Base-by-base conservation (phyloP, 2,329 filamentous ascomycete species). In the Diaporthe velutina region DNA sequence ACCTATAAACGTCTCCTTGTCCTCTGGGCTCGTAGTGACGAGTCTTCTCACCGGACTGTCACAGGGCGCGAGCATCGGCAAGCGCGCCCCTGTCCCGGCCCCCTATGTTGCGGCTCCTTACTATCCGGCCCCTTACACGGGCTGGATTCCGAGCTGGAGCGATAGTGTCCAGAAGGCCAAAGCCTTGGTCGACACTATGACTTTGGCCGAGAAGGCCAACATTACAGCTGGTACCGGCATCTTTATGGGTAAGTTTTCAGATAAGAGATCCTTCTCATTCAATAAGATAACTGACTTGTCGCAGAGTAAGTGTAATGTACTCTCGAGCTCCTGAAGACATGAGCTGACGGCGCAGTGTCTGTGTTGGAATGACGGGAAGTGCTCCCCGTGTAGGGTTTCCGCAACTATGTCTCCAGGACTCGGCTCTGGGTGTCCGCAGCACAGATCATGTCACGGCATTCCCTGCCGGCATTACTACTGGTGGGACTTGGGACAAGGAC, bases 161-260 rank as follows among this genome's bases (percentile, higher is more conserved):
- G 89, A 89, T 25, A 93, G 93, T 78, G 96, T 95, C 80, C 84
- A 84, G 70, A 95, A 93, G 79, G 94, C 94, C 1, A 88, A 91
- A 74, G 83, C 86, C 4, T 82, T 96, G 19, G 94, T 96, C 22
- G 89, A 90, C 71, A 89, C 91, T 64, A 94, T 96, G 93, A 96
- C 93, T 0, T 83, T 96, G 73, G 93, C 93, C 2, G 94, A 96
- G 81, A 96, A 96, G 84, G 92, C 93, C 4, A 96, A 95, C 80
- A 88, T 95, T 70, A 95, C 93, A 0, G 90, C 90, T 1, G 94
- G 94, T 4, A 92, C 89, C 1, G 93, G 93, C 1, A 88, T 92
- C 55, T 93, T 88, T 77, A 95, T 95, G 93, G 93, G 89, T 86
- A 80, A 77, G 80, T 19, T 12, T 61, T n/a, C 54, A 57, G 35